phyloP scores from a whole-genome alignment of 306 rosid genomes.

The Sindora glabra region DNA sequence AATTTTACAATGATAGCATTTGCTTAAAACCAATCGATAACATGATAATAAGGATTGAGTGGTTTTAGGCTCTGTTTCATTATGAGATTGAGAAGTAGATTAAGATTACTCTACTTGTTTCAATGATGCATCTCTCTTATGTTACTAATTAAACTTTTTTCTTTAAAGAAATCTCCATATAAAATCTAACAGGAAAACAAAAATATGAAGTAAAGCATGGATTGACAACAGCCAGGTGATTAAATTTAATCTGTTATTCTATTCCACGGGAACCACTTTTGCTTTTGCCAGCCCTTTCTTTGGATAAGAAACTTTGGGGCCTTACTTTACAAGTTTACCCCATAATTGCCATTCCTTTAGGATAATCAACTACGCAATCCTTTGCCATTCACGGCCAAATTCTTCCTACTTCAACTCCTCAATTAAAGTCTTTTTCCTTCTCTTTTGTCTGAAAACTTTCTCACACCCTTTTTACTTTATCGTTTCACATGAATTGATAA shows the following conservation, averaged over 20 bases:
- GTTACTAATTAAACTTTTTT: too few relatives aligned
- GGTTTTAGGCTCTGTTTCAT: too few relatives aligned
- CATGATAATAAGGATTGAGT: too few relatives aligned
- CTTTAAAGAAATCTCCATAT: neutral
- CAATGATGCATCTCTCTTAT: too few relatives aligned
- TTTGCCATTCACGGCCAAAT: constrained; percentile 2
- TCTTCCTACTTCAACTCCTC: neutral
- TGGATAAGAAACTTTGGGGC: constrained; percentile 12
- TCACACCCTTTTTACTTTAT: neutral
- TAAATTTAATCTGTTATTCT: neutral
- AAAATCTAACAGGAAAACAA: neutral
- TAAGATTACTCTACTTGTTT: too few relatives aligned
- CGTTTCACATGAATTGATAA: neutral
- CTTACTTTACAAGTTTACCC: neutral
- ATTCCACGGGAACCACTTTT: neutral
- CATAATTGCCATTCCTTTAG: constrained; percentile 21
- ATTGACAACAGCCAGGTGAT: constrained; percentile 1
- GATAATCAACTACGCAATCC: constrained; percentile 11
- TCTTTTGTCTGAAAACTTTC: constrained; percentile 8
- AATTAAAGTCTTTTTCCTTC: constrained; percentile 17
- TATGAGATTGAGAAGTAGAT: too few relatives aligned
- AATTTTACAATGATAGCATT: too few relatives aligned
- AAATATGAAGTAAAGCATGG: constrained; percentile 1
- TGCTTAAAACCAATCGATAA: too few relatives aligned
- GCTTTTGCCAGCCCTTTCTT: neutral